Conservation (phyloP, 768 basidiomycete species). For the Plicaturopsis crispa region DNA sequence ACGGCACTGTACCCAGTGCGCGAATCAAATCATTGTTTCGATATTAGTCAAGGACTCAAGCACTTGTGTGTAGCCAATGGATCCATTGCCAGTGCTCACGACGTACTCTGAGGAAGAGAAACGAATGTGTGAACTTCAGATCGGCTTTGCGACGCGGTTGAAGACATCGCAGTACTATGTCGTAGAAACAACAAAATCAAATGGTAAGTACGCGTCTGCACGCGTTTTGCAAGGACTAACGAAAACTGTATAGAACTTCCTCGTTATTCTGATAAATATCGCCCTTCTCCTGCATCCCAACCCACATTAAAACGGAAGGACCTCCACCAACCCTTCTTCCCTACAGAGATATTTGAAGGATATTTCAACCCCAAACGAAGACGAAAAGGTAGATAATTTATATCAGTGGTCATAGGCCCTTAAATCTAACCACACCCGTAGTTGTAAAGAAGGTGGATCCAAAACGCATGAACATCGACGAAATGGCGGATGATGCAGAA, state of each 20-base stretch:
- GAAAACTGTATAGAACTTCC: conserved; percentile 46
- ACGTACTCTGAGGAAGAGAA: conserved; percentile 62
- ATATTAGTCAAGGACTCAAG: not conserved
- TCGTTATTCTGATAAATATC: conserved; percentile 81
- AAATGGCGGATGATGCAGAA: conserved; percentile 58
- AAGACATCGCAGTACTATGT: conserved; percentile 70
- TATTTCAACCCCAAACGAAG: conserved; percentile 75
- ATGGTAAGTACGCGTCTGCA: conserved; percentile 27
- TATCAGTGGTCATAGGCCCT: conserved; percentile 1
- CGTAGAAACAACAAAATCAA: conserved; percentile 61
- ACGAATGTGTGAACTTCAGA: conserved; percentile 57
- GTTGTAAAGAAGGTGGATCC: conserved; percentile 26
- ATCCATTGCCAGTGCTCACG: conserved; percentile 58
- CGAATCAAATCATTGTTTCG: not conserved
- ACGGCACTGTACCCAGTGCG: conserved; percentile 75
- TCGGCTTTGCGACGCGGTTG: conserved; percentile 56
- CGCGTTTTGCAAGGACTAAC: not conserved
- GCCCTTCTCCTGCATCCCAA: conserved; percentile 48
- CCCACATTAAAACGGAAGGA: conserved; percentile 65
- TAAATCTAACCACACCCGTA: too few relatives aligned
- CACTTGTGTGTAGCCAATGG: conserved; percentile 43
- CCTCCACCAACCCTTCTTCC: conserved; percentile 72
- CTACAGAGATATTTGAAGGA: conserved; percentile 63
- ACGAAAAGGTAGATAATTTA: conserved; percentile 40
- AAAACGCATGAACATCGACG: conserved; percentile 55